Conservation (phyloP, 345 rosid genomes). For the Hevea brasiliensis region DNA sequence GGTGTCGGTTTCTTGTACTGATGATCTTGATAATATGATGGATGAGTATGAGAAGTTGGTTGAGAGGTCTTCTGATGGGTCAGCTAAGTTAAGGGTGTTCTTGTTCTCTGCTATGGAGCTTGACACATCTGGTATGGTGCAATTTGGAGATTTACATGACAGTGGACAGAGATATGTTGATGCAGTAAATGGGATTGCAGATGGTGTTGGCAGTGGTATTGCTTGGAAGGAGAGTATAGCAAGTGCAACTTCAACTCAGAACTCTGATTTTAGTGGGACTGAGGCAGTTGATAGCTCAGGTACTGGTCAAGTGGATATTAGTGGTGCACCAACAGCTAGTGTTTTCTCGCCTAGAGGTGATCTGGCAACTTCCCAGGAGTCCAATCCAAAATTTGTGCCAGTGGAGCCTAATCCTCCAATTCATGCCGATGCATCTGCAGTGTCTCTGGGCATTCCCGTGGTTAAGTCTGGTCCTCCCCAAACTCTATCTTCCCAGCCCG, state of each 20-base stretch:
- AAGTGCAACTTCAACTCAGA: slow-evolving; percentile 62
- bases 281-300: slow-evolving; percentile 46
- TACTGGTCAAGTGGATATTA: slow-evolving; percentile 40
- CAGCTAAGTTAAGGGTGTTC: slow-evolving; percentile 69
- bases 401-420: slow-evolving; percentile 34
- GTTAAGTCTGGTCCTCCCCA: slow-evolving; percentile 40
- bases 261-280: slow-evolving; percentile 57
- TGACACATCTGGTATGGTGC: slow-evolving; percentile 47
- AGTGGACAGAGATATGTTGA: slow-evolving; percentile 65
- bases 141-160: slow-evolving; percentile 53
- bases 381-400: slow-evolving; percentile 28
- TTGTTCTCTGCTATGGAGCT: slow-evolving; percentile 55
- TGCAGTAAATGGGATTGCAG: slow-evolving; percentile 59
- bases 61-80: slow-evolving; percentile 62
- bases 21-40: slow-evolving; percentile 84
- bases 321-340: slow-evolving; percentile 34
- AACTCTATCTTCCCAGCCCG: slow-evolving; percentile 34
- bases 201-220: slow-evolving; percentile 35
- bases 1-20: slow-evolving; percentile 68
- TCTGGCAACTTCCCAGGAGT: slow-evolving; percentile 31
- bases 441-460: slow-evolving; percentile 38
- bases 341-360: slow-evolving; percentile 38
- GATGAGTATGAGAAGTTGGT: slow-evolving; percentile 71
- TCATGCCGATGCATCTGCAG: slow-evolving; percentile 40
- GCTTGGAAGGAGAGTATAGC: slow-evolving; percentile 61